phyloP scores from a whole-genome alignment of 2,329 filamentous ascomycete genomes.

The Trichoderma sp. region DNA sequence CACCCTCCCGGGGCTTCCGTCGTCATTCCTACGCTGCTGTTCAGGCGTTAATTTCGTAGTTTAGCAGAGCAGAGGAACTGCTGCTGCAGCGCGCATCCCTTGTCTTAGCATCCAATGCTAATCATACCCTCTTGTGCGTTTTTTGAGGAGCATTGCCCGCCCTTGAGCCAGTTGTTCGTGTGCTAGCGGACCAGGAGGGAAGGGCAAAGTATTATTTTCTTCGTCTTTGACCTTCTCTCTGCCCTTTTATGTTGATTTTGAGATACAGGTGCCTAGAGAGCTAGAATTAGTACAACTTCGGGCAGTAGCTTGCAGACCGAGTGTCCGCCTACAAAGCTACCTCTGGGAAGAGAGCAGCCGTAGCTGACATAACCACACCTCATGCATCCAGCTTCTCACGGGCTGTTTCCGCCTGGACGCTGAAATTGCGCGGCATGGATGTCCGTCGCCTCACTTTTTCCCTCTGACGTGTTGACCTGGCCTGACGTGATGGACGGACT shows the following conservation, averaged over 20 bases:
- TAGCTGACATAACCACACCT: neutral
- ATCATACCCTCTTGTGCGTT: neutral
- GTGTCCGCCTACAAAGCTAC: neutral
- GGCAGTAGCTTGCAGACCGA: neutral
- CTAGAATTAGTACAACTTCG: neutral
- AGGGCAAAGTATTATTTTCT: neutral
- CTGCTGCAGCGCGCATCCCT: slow-evolving; percentile 22
- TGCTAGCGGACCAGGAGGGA: neutral
- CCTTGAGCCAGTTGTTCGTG: neutral
- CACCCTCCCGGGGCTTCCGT: slow-evolving; percentile 19
- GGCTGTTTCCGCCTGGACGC: neutral
- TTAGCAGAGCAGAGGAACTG: neutral
- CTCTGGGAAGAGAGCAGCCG: neutral
- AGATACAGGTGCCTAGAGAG: neutral
- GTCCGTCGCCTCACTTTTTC: neutral
- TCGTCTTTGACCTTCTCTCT: neutral
- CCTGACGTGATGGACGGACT: slow-evolving; percentile 18
- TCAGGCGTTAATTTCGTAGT: slow-evolving; percentile 4
- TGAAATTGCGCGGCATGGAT: slow-evolving; percentile 21
- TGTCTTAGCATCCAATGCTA: neutral
- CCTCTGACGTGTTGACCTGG: slow-evolving; percentile 17
- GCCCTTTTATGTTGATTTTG: neutral
- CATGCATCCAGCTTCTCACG: neutral
- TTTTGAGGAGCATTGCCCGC: neutral
- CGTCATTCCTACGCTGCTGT: slow-evolving; percentile 21